phyloP scores from a whole-genome alignment of 1,139 yeast genomes.

The Casaregolazyma lundiana region DNA sequence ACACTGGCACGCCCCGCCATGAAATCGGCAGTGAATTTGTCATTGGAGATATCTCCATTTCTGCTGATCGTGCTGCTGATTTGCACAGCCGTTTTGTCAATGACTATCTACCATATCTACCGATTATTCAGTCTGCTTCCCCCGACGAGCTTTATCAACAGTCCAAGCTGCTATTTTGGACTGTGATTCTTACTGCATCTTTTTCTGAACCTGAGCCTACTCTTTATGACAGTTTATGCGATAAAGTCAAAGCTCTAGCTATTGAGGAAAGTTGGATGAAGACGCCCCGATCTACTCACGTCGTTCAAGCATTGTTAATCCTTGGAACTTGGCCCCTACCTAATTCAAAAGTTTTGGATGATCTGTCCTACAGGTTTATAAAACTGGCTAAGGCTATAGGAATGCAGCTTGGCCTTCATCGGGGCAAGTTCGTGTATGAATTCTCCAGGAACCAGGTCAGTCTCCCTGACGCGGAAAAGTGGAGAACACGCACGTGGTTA shows the following conservation, averaged over 20 bases:
- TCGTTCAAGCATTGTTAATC: constrained; percentile 80
- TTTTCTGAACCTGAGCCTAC: constrained; percentile 84
- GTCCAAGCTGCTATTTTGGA: constrained; percentile 85
- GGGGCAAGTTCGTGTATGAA: constrained; percentile 88
- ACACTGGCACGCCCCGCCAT: background rate
- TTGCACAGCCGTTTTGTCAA: constrained; percentile 65
- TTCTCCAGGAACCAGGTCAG: constrained; percentile 87
- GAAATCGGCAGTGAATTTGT: constrained; percentile 3
- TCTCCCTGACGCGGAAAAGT: constrained; percentile 84
- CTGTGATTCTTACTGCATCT: constrained; percentile 82
- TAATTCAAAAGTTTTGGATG: constrained; percentile 87
- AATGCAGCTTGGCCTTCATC: constrained; percentile 84
- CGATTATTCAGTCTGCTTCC: constrained; percentile 65
- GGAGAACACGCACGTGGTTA: constrained; percentile 93
- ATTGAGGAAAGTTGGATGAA: constrained; percentile 91
- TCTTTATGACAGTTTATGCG: constrained; percentile 68
- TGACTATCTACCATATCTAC: constrained; percentile 70
- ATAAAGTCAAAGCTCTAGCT: constrained; percentile 78
- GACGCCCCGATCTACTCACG: constrained; percentile 91
- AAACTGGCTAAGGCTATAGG: constrained; percentile 84
- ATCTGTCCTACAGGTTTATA: constrained; percentile 81
- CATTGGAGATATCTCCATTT: constrained; percentile 50
- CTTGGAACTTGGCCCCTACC: constrained; percentile 91
- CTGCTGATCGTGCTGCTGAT: constrained; percentile 63
- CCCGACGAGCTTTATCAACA: constrained; percentile 79